Conservation (phyloP, 2,329 filamentous ascomycete genomes). For the Cladophialophora psammophila region DNA sequence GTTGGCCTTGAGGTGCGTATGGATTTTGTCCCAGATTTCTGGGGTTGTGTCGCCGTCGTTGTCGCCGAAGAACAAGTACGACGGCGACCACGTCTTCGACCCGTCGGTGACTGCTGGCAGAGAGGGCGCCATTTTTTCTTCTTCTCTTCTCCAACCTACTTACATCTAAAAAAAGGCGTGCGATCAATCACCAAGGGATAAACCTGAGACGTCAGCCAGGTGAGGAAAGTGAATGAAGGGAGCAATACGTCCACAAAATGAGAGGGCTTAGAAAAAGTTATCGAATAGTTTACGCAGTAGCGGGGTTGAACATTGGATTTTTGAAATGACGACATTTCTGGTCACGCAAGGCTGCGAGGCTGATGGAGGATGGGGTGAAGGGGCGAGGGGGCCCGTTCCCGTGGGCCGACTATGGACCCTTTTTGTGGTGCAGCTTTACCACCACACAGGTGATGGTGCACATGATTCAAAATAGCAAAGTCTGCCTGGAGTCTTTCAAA, state of each 20-base stretch:
- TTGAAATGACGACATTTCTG: conserved; percentile 16
- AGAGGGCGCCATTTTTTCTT: conserved; percentile 20
- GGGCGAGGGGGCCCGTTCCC: too few relatives aligned
- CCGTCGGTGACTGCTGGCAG: conserved; percentile 46
- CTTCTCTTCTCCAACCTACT: too few relatives aligned
- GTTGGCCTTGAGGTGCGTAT: conserved; percentile 47
- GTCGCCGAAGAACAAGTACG: conserved; percentile 50
- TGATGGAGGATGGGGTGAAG: not conserved
- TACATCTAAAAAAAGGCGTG: too few relatives aligned
- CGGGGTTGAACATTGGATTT: not conserved
- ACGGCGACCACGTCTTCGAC: conserved; percentile 55
- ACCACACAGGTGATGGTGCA: too few relatives aligned
- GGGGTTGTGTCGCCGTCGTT: conserved; percentile 44
- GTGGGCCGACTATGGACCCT: not conserved
- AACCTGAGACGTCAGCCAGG: too few relatives aligned
- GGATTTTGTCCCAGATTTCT: conserved; percentile 46
- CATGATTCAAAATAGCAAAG: too few relatives aligned
- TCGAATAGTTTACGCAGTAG: not conserved
- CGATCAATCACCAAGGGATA: too few relatives aligned
- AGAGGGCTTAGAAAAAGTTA: not conserved
- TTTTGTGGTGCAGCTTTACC: not conserved
- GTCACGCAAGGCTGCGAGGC: conserved; percentile 14
- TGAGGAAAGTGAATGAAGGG: too few relatives aligned
- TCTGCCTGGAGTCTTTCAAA: too few relatives aligned
- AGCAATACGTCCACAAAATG: not conserved